Evolutionary conservation across 2,329 filamentous ascomycete species (phyloP).

Genomic region (Chaetothyriales sp.): DNA sequence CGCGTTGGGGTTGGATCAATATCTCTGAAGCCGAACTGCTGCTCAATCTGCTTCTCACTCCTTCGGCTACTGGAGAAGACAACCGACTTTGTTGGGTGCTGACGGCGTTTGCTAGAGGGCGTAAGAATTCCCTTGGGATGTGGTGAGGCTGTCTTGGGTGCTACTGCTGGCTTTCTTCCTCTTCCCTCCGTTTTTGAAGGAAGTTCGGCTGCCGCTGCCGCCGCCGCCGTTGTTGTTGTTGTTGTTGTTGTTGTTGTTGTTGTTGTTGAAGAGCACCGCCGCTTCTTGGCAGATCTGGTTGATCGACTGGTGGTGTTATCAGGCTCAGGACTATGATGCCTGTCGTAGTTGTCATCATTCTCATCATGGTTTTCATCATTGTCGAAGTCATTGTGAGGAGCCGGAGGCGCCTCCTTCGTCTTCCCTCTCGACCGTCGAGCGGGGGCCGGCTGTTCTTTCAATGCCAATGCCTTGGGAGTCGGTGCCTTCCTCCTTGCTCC

Average conservation of each 20-base stretch:
- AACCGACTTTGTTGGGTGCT: slow-evolving; percentile 13
- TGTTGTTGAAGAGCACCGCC: neutral
- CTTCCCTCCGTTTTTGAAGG: neutral
- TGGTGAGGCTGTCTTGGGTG: slow-evolving; percentile 4
- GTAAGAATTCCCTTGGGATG: slow-evolving; percentile 18
- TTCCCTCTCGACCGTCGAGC: neutral
- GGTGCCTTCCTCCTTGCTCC: neutral
- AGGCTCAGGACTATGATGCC: neutral
- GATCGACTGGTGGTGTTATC: slow-evolving; percentile 6
- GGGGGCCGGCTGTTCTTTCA: neutral
- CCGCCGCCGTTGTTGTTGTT: neutral
- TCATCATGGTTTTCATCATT: neutral
- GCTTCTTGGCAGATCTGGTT: slow-evolving; percentile 2
- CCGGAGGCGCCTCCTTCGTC: slow-evolving; percentile 1
- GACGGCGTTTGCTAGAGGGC: slow-evolving; percentile 9
- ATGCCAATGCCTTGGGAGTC: neutral
- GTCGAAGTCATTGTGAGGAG: slow-evolving; percentile 1
- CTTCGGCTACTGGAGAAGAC: slow-evolving; percentile 11
- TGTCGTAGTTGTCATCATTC: neutral
- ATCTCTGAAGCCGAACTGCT: slow-evolving; percentile 19
- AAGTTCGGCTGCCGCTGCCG: neutral
- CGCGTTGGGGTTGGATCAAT: slow-evolving; percentile 12
- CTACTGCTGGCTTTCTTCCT: neutral
- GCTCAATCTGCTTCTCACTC: slow-evolving; percentile 11
- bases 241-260: neutral